phyloP scores from a whole-genome alignment of 371 early-diverging fungal genomes.

The Conidiobolus incongruus region DNA sequence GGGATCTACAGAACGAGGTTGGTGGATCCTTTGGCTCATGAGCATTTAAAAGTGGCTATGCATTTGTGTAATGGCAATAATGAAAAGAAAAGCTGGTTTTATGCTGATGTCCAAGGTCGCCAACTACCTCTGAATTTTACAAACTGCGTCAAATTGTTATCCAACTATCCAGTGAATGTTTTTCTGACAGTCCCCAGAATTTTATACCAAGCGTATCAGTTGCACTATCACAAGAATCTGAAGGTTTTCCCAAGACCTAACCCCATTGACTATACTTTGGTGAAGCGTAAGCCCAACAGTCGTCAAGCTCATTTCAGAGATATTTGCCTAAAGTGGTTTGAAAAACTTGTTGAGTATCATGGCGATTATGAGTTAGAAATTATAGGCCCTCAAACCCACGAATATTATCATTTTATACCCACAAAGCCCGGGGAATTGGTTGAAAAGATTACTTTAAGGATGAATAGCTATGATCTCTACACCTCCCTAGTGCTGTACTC shows the following conservation, averaged over 20 bases:
- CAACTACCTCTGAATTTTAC: constrained; percentile 7
- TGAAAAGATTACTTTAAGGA: neutral
- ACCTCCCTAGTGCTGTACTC: neutral
- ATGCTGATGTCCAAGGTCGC: constrained; percentile 4
- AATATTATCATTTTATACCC: neutral
- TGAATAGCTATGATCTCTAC: neutral
- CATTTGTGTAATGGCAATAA: neutral
- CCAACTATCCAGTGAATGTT: constrained; percentile 14
- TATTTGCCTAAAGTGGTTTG: neutral
- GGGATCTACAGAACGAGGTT: constrained; percentile 18
- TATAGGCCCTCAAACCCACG: neutral
- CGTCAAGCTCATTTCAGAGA: constrained; percentile 1
- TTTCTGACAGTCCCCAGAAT: constrained; percentile 26
- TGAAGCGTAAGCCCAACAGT: constrained; percentile 3
- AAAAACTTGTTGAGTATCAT: neutral
- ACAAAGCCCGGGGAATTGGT: neutral
- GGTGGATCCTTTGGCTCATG: constrained; percentile 5
- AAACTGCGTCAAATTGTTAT: constrained; percentile 5
- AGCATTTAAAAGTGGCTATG: constrained; percentile 1
- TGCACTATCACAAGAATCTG: constrained; percentile 16
- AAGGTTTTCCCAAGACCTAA: constrained; percentile 20
- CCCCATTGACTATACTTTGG: constrained; percentile 8
- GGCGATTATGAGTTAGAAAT: neutral
- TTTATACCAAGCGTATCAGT: constrained; percentile 16
- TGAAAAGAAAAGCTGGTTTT: neutral